Evolutionary conservation across 2,329 filamentous ascomycete genomes (phyloP).

Genomic region (Graphilbum sp.): DNA sequence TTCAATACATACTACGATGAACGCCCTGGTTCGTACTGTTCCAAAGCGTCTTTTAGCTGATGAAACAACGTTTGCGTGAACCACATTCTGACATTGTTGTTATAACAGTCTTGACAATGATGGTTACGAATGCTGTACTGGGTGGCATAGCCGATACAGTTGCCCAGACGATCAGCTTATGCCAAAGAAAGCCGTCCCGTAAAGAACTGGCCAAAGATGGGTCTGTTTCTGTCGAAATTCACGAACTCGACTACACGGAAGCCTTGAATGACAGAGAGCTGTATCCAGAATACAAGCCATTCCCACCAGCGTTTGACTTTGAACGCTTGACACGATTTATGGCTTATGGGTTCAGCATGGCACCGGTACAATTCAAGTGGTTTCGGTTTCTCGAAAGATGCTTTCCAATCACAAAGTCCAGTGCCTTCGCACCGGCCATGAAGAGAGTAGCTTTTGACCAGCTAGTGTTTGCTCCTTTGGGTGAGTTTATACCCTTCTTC

Average conservation of each 20-base stretch:
- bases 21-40: slow-evolving; percentile 54
- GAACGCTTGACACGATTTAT: slow-evolving; percentile 90
- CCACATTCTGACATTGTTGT: too few species aligned
- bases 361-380: slow-evolving; percentile 90
- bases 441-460: slow-evolving; percentile 90
- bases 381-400: slow-evolving; percentile 67
- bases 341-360: slow-evolving; percentile 94
- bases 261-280: slow-evolving; percentile 48
- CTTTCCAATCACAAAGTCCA: slow-evolving; percentile 72
- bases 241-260: slow-evolving; percentile 71
- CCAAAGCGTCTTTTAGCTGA: too few species aligned
- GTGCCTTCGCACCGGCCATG: slow-evolving; percentile 59
- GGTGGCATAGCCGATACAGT: slow-evolving; percentile 94
- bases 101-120: slow-evolving; percentile 71
- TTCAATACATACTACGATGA: slow-evolving; percentile 93
- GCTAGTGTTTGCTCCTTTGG: slow-evolving; percentile 79
- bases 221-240: slow-evolving; percentile 69
- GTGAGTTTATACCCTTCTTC: too few species aligned
- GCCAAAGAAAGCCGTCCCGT: slow-evolving; percentile 48
- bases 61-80: too few species aligned
- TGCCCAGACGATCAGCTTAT: slow-evolving; percentile 79
- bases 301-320: slow-evolving; percentile 83
- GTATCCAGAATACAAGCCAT: slow-evolving; percentile 43
- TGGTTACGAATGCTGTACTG: slow-evolving; percentile 95
- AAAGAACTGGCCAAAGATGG: slow-evolving; percentile 47